phyloP scores from a whole-genome alignment of 495 filamentous ascomycete species.

The Delitschia confertaspora region DNA sequence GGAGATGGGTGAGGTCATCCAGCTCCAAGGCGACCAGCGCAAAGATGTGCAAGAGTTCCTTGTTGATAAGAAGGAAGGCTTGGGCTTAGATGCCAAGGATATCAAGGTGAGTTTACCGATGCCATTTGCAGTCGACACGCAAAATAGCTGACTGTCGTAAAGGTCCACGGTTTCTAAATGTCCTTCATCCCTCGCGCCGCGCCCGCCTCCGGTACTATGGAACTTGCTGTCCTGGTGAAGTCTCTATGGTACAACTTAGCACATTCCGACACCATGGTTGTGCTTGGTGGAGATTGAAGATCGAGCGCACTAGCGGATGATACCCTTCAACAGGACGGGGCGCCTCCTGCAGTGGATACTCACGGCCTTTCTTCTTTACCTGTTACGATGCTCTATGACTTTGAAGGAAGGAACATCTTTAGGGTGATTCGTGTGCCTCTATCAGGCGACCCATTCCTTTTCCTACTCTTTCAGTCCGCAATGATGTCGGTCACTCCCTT shows the following conservation, averaged over 20 bases:
- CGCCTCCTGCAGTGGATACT: slow-evolving; percentile 4
- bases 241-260: not conserved
- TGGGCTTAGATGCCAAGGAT: slow-evolving; percentile 87
- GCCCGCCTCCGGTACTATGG: slow-evolving; percentile 17
- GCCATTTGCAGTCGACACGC: not conserved
- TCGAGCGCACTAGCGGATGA: slow-evolving; percentile 9
- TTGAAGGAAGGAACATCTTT: not conserved
- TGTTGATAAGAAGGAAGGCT: slow-evolving; percentile 84
- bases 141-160: slow-evolving; percentile 2
- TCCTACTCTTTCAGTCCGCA: not conserved
- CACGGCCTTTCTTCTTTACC: not conserved
- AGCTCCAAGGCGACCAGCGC: slow-evolving; percentile 97
- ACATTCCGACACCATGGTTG: slow-evolving; percentile 1
- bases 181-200: slow-evolving; percentile 17
- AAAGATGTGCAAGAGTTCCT: slow-evolving; percentile 98
- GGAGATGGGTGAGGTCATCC: slow-evolving; percentile 99
- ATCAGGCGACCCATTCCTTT: not conserved
- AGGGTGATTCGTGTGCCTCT: not conserved
- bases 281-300: slow-evolving; percentile 2
- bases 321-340: slow-evolving; percentile 9
- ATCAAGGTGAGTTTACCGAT: slow-evolving; percentile 62
- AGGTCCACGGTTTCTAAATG: slow-evolving; percentile 73
- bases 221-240: not conserved
- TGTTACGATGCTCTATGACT: slow-evolving; percentile 3
- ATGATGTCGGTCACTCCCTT: slow-evolving; percentile 6